Evolutionary conservation across 2,329 filamentous ascomycete genomes (phyloP), one percentile per base, ranked within the genome.

Genomic region (Diaporthe destruens): DNA sequence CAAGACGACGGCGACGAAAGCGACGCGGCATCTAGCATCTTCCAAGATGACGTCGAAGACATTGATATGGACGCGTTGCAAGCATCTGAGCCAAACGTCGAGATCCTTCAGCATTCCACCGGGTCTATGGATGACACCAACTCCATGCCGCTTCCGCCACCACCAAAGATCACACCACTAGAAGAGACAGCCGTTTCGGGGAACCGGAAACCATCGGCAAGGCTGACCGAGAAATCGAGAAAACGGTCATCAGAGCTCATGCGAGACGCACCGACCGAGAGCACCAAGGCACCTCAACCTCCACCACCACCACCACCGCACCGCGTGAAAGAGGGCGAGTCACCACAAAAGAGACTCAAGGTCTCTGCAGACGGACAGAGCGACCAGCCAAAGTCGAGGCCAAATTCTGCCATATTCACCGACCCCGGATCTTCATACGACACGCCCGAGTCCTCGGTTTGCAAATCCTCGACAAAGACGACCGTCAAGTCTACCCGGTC

Each of bases 111-210:
- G 70, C 84, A 86, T 74, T 86, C 85, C 0, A 72, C 49, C 1
- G 59, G 51, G 1, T 2, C 39, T 18, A n/a, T 32, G 3, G 69
- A 74, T 3, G 55, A 71, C 20, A 77, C 80, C 14, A 80, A 82
- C 69, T 81, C 80, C 3, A 74, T 82, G 42, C 84, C 87, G 2
- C 79, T 88, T 2, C 86, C 86, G 0, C 80, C 83, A 47, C 84
- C 85, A 1, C 86, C 83, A 20, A 86, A 84, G 61, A 75, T 87
- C 61, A 87, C 84, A 61, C 88, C 89, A 1, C 81, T 91, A 0
- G 85, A 85, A 63, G 86, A 88, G 72, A 87, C 85, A 2, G 81
- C 82, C 14, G 84, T 86, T 1, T 86, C 87, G 0, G 88, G 86
- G 3, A 90, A 90, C 75, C 75, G 83, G 75, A 79, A 68, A 16